Percentiles rank a stretch among this genome's conserved stretches.
These are phyloP conservation scores for Phytophthora hibernalis DNA, from an alignment of 352 stramenopile genomes.

Conservation along the genomic window DNA sequence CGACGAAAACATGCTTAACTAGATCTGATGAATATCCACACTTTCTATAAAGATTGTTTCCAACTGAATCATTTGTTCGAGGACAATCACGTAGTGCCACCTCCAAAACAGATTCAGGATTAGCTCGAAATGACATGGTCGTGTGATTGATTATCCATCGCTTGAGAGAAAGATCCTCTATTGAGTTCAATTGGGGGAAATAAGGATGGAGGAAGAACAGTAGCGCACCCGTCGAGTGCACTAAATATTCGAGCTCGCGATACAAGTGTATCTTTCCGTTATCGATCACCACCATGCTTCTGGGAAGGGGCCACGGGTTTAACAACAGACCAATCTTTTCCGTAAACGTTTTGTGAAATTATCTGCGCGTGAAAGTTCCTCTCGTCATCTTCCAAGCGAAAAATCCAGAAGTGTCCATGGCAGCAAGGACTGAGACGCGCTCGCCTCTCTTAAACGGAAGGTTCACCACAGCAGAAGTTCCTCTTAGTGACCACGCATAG, in stretches of 20 bases:
- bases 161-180: too few relatives aligned
- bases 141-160: too few relatives aligned
- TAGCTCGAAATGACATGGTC: too few relatives aligned
- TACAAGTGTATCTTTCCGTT: constrained; percentile 2
- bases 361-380: constrained; percentile 10
- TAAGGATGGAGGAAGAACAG: too few relatives aligned
- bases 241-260: not conserved
- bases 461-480: constrained; percentile 1
- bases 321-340: constrained; percentile 2
- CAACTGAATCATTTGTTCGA: too few relatives aligned
- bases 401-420: constrained; percentile 18
- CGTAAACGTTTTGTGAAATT: constrained; percentile 14
- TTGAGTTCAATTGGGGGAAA: too few relatives aligned
- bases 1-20: too few relatives aligned
- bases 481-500: constrained; percentile 12
- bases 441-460: constrained; percentile 18
- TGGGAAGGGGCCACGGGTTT: not conserved
- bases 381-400: constrained; percentile 6
- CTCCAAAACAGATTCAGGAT: too few relatives aligned
- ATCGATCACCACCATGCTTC: not conserved
- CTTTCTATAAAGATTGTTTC: too few relatives aligned
- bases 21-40: too few relatives aligned
- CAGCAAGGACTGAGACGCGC: constrained; percentile 12
- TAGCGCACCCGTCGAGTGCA: not conserved
- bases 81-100: too few relatives aligned